phyloP scores from a whole-genome alignment of 768 basidiomycete species.

The Imleria badia region DNA sequence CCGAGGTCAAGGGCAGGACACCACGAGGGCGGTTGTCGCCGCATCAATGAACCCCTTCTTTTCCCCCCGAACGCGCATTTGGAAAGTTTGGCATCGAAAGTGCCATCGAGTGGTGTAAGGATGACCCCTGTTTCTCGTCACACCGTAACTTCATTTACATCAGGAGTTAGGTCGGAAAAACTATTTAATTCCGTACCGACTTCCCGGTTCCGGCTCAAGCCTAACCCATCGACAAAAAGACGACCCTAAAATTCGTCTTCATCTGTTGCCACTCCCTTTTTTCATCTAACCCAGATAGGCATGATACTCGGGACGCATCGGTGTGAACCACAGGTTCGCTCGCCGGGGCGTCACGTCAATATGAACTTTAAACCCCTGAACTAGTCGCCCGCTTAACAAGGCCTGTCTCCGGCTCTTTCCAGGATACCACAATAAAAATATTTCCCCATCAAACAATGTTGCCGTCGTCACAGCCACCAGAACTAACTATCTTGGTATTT shows the following conservation, averaged over 20 bases:
- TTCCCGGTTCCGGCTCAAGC: not conserved
- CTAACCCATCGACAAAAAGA: not conserved
- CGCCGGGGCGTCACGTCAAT: slow-evolving; percentile 10
- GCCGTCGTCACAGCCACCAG: slow-evolving; percentile 15
- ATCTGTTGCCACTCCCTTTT: slow-evolving; percentile 6
- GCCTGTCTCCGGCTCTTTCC: not conserved
- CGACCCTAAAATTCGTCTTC: slow-evolving; percentile 13
- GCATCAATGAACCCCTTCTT: slow-evolving; percentile 1
- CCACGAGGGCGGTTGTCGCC: slow-evolving; percentile 21
- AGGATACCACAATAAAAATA: slow-evolving; percentile 4
- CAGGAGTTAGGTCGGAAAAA: not conserved
- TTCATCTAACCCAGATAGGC: slow-evolving; percentile 27
- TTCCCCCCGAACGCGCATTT: slow-evolving; percentile 18
- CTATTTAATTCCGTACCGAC: slow-evolving; percentile 6
- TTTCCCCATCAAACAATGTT: not conserved
- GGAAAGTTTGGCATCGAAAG: slow-evolving; percentile 30
- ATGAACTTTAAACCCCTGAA: slow-evolving; percentile 9
- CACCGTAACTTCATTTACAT: too few relatives aligned
- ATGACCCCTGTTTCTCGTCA: slow-evolving; percentile 13
- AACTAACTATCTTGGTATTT: slow-evolving; percentile 13
- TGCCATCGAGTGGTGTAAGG: slow-evolving; percentile 3
- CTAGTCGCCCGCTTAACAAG: not conserved
- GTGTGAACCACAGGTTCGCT: slow-evolving; percentile 14
- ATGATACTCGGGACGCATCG: not conserved
- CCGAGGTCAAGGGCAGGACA: slow-evolving; percentile 24